phyloP scores from a whole-genome alignment of 768 basidiomycete genomes.

The Termitomyces sp. region DNA sequence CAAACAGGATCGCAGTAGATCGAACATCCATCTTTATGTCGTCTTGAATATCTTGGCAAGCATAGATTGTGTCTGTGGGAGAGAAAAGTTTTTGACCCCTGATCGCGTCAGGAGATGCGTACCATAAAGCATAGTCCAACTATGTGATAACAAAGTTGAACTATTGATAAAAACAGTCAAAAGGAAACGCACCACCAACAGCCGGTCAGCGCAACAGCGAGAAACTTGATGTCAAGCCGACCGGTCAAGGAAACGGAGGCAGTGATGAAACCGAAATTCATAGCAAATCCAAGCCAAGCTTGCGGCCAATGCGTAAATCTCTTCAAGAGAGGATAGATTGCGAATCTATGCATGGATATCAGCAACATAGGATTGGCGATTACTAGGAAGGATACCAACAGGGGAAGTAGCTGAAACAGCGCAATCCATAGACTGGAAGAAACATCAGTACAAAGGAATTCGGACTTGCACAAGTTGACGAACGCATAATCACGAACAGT shows the following conservation, averaged over 20 bases:
- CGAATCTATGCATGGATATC: constrained; percentile 21
- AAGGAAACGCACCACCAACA: constrained; percentile 41
- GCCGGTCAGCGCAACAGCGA: constrained; percentile 28
- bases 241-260: constrained; percentile 40
- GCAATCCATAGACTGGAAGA: constrained; percentile 29
- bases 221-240: constrained; percentile 23
- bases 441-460: background rate
- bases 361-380: background rate
- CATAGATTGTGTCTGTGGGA: constrained; percentile 39
- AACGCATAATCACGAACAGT: constrained; percentile 12
- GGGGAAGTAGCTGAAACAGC: constrained; percentile 39
- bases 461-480: background rate
- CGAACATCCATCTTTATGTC: constrained; percentile 69
- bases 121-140: constrained; percentile 50
- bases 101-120: background rate
- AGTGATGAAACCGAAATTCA: constrained; percentile 50
- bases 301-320: constrained; percentile 57
- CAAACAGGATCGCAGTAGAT: constrained; percentile 73
- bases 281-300: constrained; percentile 54
- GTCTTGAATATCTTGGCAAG: constrained; percentile 73
- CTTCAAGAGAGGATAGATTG: constrained; percentile 50
- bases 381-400: constrained; percentile 25
- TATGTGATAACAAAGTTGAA: constrained; percentile 10
- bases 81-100: background rate
- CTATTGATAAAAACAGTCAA: background rate